These are phyloP conservation scores for Penicillium tannophilum DNA, from an alignment of 495 filamentous ascomycete species.

Conservation along the genomic window DNA sequence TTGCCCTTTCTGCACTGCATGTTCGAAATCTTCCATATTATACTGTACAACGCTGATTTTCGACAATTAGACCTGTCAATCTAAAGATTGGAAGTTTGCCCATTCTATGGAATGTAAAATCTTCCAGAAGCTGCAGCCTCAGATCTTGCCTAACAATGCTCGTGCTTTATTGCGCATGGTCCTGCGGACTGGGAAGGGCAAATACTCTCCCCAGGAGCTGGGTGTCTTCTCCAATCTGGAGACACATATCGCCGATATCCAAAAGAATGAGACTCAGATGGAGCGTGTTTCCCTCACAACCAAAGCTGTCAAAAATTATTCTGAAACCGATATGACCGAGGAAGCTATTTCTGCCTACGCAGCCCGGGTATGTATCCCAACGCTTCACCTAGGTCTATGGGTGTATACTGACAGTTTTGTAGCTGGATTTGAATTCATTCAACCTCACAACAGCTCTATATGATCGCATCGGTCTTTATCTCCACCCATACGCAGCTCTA, in stretches of 20 bases:
- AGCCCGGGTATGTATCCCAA: constrained; percentile 39
- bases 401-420: neutral
- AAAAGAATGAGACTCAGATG: constrained; percentile 38
- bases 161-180: constrained; percentile 58
- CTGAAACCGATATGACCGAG: constrained; percentile 42
- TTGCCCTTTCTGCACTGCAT: neutral
- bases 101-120: constrained; percentile 65
- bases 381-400: neutral
- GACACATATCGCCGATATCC: constrained; percentile 50
- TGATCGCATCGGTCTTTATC: constrained; percentile 61
- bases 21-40: no score
- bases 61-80: constrained; percentile 59
- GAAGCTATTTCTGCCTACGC: constrained; percentile 42
- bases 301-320: constrained; percentile 56
- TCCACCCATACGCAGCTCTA: constrained; percentile 58
- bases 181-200: constrained; percentile 36
- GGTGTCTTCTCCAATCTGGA: constrained; percentile 46
- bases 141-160: constrained; percentile 57
- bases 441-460: constrained; percentile 60
- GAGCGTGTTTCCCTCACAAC: constrained; percentile 54
- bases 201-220: constrained; percentile 40
- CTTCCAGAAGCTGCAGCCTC: constrained; percentile 48
- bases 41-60: no score
- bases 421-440: constrained; percentile 56
- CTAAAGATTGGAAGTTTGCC: constrained; percentile 57